Conservation (phyloP, 768 basidiomycete genomes). For the Dendrothele bispora region DNA sequence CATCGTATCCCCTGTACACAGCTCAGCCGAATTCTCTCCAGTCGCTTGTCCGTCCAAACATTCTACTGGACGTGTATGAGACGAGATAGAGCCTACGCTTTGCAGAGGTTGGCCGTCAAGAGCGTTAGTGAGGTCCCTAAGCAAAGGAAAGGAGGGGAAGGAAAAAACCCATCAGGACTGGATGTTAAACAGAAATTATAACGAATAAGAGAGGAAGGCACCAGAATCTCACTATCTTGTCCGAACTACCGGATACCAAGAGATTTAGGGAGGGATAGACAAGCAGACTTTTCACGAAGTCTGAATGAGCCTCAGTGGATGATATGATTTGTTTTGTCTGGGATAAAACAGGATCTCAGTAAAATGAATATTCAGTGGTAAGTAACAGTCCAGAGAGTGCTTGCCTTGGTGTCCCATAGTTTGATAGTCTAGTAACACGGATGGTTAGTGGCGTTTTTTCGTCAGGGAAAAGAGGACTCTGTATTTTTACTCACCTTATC, state of each 20-base stretch:
- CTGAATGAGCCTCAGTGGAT: conserved; percentile 75
- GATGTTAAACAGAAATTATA: conserved; percentile 1
- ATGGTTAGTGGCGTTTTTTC: too few species aligned
- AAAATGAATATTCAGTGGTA: too few species aligned
- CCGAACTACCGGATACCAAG: conserved; percentile 85
- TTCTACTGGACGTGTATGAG: conserved; percentile 88
- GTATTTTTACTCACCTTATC: conserved; percentile 57
- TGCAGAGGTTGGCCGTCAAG: conserved; percentile 39
- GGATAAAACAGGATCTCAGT: conserved; percentile 3
- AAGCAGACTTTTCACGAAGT: conserved; percentile 87
- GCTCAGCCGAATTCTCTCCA: conserved; percentile 44
- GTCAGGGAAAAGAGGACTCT: too few species aligned
- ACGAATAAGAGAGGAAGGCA: conserved; percentile 34
- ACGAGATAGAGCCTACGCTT: conserved; percentile 69
- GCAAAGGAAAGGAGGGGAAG: too few species aligned
- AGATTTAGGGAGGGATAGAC: conserved; percentile 66
- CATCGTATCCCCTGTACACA: conserved; percentile 92
- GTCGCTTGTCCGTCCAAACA: conserved; percentile 57
- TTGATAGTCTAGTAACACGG: conserved; percentile 83
- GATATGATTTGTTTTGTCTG: conserved; percentile 74
- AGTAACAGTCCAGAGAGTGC: conserved; percentile 19
- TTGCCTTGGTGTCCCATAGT: conserved; percentile 79
- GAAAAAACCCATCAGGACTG: too few species aligned
- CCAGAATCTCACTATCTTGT: conserved; percentile 89
- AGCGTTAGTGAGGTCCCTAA: conserved; percentile 65